phyloP scores from a whole-genome alignment of 495 filamentous ascomycete species.

The Daldinia concentrica region DNA sequence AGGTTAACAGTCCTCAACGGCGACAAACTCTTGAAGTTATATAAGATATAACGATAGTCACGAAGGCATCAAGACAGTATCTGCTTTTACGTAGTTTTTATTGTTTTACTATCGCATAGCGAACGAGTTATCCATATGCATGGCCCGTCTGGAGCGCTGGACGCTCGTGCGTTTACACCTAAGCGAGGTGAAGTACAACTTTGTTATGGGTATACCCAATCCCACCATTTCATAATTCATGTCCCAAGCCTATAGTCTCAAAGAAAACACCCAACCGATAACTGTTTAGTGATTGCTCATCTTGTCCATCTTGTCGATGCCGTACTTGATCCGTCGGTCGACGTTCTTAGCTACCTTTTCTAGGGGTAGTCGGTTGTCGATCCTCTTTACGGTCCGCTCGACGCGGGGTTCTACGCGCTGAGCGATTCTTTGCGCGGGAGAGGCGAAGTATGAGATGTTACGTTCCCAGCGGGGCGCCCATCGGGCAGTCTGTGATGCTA shows the following conservation, averaged over 20 bases:
- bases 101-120: slow-evolving; percentile 13
- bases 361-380: slow-evolving; percentile 54
- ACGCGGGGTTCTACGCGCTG: slow-evolving; percentile 54
- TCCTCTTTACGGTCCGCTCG: slow-evolving; percentile 50
- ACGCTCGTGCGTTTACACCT: slow-evolving; percentile 20
- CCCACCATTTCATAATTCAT: slow-evolving; percentile 5
- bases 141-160: slow-evolving; percentile 21
- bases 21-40: too few species aligned
- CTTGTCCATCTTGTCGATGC: slow-evolving; percentile 46
- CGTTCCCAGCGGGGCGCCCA: slow-evolving; percentile 63
- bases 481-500: slow-evolving; percentile 53
- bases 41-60: not conserved
- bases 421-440: slow-evolving; percentile 54
- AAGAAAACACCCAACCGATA: not conserved
- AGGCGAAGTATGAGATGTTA: slow-evolving; percentile 57
- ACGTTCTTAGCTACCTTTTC: slow-evolving; percentile 56
- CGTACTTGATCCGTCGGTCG: slow-evolving; percentile 53
- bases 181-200: slow-evolving; percentile 17
- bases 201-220: slow-evolving; percentile 11
- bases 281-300: not conserved
- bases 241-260: not conserved
- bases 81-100: slow-evolving; percentile 11
- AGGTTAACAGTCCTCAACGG: too few species aligned
- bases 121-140: slow-evolving; percentile 13
- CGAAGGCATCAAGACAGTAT: not conserved